These are phyloP conservation scores for Metschnikowia colocasiae DNA, from an alignment of 805 yeast species.

Conservation along the genomic window DNA sequence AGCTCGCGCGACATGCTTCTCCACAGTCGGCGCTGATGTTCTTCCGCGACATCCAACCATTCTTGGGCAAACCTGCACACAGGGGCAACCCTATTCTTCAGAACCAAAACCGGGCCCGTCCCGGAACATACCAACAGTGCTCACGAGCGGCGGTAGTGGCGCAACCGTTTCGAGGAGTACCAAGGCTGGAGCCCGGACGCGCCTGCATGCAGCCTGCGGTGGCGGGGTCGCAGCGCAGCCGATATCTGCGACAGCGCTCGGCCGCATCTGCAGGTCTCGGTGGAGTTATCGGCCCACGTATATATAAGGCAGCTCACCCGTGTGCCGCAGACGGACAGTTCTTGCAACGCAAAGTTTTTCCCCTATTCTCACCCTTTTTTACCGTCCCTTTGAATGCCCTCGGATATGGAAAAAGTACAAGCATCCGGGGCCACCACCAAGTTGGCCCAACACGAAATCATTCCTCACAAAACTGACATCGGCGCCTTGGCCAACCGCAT, in stretches of 20 bases:
- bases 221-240: background rate
- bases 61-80: background rate
- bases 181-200: background rate
- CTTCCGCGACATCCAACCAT: background rate
- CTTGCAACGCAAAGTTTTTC: too few relatives aligned
- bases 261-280: constrained; percentile 1
- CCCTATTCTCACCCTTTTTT: background rate
- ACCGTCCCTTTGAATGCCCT: background rate
- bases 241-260: constrained; percentile 12
- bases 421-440: constrained; percentile 26
- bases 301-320: constrained; percentile 5
- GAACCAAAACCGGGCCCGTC: too few relatives aligned
- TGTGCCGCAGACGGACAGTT: background rate
- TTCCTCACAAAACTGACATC: constrained; percentile 74
- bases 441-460: constrained; percentile 45
- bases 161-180: background rate
- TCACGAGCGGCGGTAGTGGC: background rate
- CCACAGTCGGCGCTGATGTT: background rate
- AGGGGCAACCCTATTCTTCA: background rate
- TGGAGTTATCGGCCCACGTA: constrained; percentile 12
- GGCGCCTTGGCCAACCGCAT: constrained; percentile 85
- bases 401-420: constrained; percentile 4
- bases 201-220: background rate
- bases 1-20: background rate
- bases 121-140: too few relatives aligned